phyloP scores from a whole-genome alignment of 257 asterid genomes.

The Nicotiana otophora region DNA sequence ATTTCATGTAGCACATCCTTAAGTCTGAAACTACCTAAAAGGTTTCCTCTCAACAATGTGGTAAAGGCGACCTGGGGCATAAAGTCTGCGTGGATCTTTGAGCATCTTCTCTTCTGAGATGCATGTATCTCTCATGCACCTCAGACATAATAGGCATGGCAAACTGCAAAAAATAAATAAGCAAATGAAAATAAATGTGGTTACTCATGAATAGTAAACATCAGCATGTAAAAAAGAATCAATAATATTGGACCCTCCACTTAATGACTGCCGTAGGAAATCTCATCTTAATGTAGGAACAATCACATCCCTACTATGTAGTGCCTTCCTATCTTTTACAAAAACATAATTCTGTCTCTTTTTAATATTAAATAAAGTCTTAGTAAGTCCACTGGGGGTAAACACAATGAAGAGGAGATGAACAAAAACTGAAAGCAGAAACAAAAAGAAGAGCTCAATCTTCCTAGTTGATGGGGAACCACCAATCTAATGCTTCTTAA shows the following conservation, averaged over 20 bases:
- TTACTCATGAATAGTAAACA: not conserved
- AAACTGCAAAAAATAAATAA: constrained; percentile 39
- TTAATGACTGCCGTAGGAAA: not conserved
- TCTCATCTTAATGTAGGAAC: not conserved
- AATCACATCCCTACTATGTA: not conserved
- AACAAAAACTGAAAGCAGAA: not conserved
- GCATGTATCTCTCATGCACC: constrained; percentile 86
- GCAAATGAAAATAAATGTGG: not conserved
- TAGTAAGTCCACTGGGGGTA: not conserved
- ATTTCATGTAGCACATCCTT: not conserved
- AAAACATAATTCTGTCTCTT: not conserved
- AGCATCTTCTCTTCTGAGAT: constrained; percentile 74
- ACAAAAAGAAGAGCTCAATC: not conserved
- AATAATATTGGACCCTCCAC: constrained; percentile 4
- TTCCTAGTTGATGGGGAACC: not conserved
- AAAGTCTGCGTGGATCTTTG: constrained; percentile 75
- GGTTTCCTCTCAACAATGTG: constrained; percentile 86
- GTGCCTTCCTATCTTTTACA: not conserved
- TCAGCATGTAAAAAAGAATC: not conserved
- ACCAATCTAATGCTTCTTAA: not conserved
- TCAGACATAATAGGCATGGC: constrained; percentile 72
- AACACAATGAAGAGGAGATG: not conserved
- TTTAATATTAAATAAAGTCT: not conserved
- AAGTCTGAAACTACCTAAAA: constrained; percentile 43
- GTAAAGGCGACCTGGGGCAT: constrained; percentile 88